Base-by-base conservation (phyloP, 2,329 filamentous ascomycete genomes). In the Aspergillus fumigatus region DNA sequence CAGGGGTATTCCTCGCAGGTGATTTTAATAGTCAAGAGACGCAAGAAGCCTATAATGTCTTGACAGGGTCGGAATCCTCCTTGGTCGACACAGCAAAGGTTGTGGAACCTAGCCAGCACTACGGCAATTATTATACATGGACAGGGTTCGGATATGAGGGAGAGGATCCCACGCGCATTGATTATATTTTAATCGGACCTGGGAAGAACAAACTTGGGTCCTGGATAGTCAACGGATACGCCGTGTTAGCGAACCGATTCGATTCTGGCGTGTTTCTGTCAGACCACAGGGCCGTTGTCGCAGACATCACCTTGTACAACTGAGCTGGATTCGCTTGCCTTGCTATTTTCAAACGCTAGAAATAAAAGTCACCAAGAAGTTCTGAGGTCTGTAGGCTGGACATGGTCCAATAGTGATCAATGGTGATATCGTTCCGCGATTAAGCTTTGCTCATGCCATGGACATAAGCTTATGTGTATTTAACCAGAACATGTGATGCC, bases 261-360 rank as follows among this genome's bases (percentile, higher is more conserved):
- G 83, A 86, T 48, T 79, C 84, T 62, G 78, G 76, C 1, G 70
- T 84, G 2, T 82, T 75, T 62, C 75, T 72, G 54, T 84, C 80
- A 56, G 83, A 85, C 64, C 83, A 85, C 66, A 73, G 81, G 48
- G 80, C 79, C 48, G 83, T 85, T 4, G 77, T 85, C 48, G 79
- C 77, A 2, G 83, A 85, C 73, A 68, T 72, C 25, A 60, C 62
- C 4, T 60, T 75, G 50, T 48, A 48, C 52, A 43, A 49, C 27
- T 57, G 48, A 38, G 38, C 25, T 25, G 29, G 17, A 51, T 23
- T 14, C 6, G 19, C 23, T 47, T 47, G 19, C 11, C 23, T 17
- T 47, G 21, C 19, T 3, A 8, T 11, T 14, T 38, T 38, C 32
- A 38, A 38, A 14, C 14, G 32, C 32, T 38, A 14, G 6, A 38